Evolutionary conservation across 257 asterid species (phyloP), one percentile per base, ranked within the genome.

Genomic region (Solanum etuberosum): DNA sequence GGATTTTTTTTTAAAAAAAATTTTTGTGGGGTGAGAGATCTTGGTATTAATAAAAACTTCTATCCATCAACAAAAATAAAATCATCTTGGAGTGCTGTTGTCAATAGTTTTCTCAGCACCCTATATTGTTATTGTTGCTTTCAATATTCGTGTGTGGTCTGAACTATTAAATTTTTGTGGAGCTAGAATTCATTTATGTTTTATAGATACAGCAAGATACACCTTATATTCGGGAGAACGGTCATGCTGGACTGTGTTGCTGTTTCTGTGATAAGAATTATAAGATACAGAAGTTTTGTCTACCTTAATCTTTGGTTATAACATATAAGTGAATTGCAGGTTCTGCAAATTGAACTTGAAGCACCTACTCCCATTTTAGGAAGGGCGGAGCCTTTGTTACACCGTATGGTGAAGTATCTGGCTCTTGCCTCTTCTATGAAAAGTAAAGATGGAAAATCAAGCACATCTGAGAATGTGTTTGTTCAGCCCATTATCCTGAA

Each of bases 361-460:
- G 94, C 96, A 25, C 95, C 97, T 51, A 85, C 86, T 27, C 93
- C 93, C 40, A 73, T 96, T 86, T 85, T 95, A 83, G 98, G 94
- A 90, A 95, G 96, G 54, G 90, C 96, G 31, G 99, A 97, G 92
- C 98, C 98, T 40, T 89, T 95, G 88, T 89, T 97, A 92, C 98
- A 97, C 90, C 96, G 97, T 54, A 92, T 95, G 96, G 94, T 95
- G 92, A 95, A 94, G 92, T 95, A 95, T 91, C 91, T 97, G 34
- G 97, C 98, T 6, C 95, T 97, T 86, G 93, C 99, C 83, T 94
- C 98, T 71, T 93, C 99, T 83, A 90, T 90, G 92, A 93, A 87
- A 83, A 82, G 87, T 86, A 95, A 93, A 90, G 96, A 94, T 85
- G 98, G 95, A 89, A 94, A 93, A 89, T 84, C 90, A 83, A 88